Percentiles rank a stretch among this genome's conserved stretches.
Evolutionary conservation across 768 basidiomycete species (phyloP).

Genomic region (Aureoboletus auriporus): DNA sequence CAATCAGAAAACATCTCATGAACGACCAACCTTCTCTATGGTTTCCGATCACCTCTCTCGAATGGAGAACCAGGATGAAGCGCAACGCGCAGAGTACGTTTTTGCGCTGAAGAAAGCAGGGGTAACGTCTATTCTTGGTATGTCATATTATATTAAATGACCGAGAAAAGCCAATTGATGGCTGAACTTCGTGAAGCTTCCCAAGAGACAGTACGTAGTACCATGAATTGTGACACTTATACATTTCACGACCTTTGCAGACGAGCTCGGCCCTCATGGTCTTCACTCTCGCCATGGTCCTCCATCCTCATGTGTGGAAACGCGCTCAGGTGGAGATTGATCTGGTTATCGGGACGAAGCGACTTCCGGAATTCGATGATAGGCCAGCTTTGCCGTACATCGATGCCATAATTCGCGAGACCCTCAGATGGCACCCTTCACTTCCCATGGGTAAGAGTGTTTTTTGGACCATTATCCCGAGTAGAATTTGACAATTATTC

Average conservation of each 20-base stretch:
- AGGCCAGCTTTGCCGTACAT: background rate
- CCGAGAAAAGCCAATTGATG: background rate
- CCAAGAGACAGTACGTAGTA: constrained; percentile 1
- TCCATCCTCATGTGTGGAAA: background rate
- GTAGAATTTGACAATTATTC: background rate
- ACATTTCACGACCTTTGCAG: background rate
- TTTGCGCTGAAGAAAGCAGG: constrained; percentile 2
- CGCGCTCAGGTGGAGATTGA: background rate
- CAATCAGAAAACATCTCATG: background rate
- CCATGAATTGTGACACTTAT: constrained; percentile 1
- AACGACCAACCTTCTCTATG: background rate
- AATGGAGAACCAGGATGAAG: background rate
- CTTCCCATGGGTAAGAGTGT: background rate
- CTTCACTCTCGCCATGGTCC: background rate
- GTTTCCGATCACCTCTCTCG: constrained; percentile 3
- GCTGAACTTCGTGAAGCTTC: background rate
- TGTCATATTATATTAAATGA: background rate
- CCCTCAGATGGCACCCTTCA: background rate
- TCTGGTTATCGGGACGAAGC: background rate
- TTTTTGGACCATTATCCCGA: background rate
- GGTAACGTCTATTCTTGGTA: constrained; percentile 1
- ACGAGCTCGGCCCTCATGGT: background rate
- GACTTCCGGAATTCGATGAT: background rate
- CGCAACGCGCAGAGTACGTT: background rate
- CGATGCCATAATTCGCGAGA: constrained; percentile 1